Evolutionary conservation across 805 yeast genomes (phyloP).

Genomic region (Ogataea paradorogensis): DNA sequence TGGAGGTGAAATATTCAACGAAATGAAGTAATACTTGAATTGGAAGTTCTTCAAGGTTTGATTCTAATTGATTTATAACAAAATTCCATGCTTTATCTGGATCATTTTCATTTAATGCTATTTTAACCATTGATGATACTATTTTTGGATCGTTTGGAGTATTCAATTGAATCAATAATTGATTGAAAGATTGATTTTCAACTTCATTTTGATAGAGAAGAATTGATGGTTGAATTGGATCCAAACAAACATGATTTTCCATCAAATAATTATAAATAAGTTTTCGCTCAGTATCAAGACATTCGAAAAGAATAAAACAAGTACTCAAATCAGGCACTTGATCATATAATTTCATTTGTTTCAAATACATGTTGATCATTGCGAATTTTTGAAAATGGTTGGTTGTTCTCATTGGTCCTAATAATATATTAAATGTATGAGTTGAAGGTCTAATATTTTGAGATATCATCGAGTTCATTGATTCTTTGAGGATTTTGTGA

Average conservation of each 20-base stretch:
- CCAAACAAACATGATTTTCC: constrained; percentile 6
- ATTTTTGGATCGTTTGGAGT: constrained; percentile 5
- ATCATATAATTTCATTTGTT: constrained; percentile 14
- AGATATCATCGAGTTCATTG: constrained; percentile 9
- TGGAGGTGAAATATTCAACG: constrained; percentile 17
- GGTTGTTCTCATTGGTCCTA: constrained; percentile 16
- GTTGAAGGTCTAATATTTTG: constrained; percentile 13
- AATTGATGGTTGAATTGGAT: constrained; percentile 16
- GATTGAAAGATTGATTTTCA: constrained; percentile 6
- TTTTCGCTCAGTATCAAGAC: constrained; percentile 8
- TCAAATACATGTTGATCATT: constrained; percentile 14
- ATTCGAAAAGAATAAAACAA: constrained; percentile 21
- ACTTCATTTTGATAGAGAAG: constrained; percentile 2
- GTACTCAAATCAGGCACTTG: constrained; percentile 22
- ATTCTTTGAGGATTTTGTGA: constrained; percentile 6
- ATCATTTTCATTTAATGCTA: constrained; percentile 10
- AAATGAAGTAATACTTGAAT: constrained; percentile 10
- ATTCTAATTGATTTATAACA: constrained; percentile 2
- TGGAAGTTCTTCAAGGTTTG: constrained; percentile 3
- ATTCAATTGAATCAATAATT: constrained; percentile 1
- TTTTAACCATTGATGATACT: constrained; percentile 11
- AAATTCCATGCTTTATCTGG: constrained; percentile 16
- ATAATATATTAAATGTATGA: constrained; percentile 17
- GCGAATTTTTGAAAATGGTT: constrained; percentile 7
- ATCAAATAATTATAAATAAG: constrained; percentile 12